Evolutionary conservation across 352 stramenopile genomes (phyloP), one percentile per base, ranked within the genome.

Genomic region (Phytophthora pluvialis): DNA sequence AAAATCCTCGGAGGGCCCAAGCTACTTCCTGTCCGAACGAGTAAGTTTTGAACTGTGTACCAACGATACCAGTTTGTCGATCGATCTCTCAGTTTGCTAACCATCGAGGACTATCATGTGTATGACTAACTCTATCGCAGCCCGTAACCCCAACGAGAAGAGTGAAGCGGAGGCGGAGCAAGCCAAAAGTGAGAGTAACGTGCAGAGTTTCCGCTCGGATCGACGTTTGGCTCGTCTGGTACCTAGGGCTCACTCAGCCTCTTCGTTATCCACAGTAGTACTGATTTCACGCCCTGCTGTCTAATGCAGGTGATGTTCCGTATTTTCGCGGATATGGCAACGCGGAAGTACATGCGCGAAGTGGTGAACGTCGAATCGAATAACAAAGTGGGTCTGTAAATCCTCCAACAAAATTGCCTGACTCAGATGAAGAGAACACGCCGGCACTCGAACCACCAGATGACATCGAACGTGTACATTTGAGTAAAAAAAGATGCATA

Each of bases 171-270:
- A 91, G 29, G 72, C 71, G 1, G 79, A 91, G 36, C 75, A 83
- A 43, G 69, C 72, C 1, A 79, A 91, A 46, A 89, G 80, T 36
- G 83, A 86, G 35, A 75, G 60, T 15, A 89, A 91, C 43, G 81
- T 89, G 28, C 83, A 94, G 69, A 95, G 86, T 44, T 95, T 95
- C 47, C 84, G 85, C 15, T 91, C 84, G 8, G 86, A 95, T 46
- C 78, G 86, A 15, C 84, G 86, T 8, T 75, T 95, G 18, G 56
- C 91, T 56, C 84, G 86, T 16, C 60, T 95, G 38, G 82, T 90
- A 72, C 13, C 73, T 64, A 2, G 11, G 21, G 33, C 5, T 1
- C 3, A 32, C 35, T 46, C 3, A 38, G 6, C 21, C 3, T 15
- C 49, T 26, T 70, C n/a, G 3, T 39, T 28, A 13, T 70, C 18